phyloP scores from a whole-genome alignment of 768 basidiomycete species.

The Tubosaeta sp. region DNA sequence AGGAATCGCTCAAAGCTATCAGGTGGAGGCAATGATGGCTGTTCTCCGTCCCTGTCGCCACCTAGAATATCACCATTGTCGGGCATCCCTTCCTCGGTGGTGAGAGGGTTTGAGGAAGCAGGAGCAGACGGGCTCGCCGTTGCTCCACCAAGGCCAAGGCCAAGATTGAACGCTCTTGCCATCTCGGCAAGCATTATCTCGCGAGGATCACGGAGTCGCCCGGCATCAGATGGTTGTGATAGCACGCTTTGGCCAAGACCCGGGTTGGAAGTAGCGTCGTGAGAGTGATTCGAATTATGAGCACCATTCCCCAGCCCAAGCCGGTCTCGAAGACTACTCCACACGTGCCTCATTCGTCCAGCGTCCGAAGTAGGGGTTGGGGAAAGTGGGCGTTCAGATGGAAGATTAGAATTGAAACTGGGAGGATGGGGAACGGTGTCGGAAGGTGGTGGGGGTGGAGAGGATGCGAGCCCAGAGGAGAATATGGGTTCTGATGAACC shows the following conservation, averaged over 20 bases:
- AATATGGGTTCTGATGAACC: slow-evolving; percentile 66
- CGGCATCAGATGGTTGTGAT: slow-evolving; percentile 9
- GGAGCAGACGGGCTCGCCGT: slow-evolving; percentile 3
- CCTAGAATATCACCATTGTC: slow-evolving; percentile 2
- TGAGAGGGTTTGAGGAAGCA: slow-evolving; percentile 5
- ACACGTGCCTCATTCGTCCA: slow-evolving; percentile 56
- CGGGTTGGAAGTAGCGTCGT: slow-evolving; percentile 3
- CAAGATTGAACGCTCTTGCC: slow-evolving; percentile 75
- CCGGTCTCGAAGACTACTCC: slow-evolving; percentile 66
- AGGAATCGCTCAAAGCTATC: slow-evolving; percentile 81
- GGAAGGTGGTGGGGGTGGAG: slow-evolving; percentile 18
- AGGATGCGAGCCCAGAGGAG: slow-evolving; percentile 48
- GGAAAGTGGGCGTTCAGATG: slow-evolving; percentile 35
- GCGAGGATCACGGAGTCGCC: slow-evolving; percentile 43
- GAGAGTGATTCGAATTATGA: slow-evolving; percentile 11
- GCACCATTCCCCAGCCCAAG: slow-evolving; percentile 45
- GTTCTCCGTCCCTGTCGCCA: slow-evolving; percentile 13
- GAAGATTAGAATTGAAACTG: slow-evolving; percentile 9
- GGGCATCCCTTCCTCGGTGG: slow-evolving; percentile 6
- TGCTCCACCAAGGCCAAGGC: slow-evolving; percentile 47
- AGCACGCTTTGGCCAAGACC: slow-evolving; percentile 5
- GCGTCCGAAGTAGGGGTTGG: slow-evolving; percentile 38
- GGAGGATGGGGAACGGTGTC: slow-evolving; percentile 11
- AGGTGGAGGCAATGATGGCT: slow-evolving; percentile 40
- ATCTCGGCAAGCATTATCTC: slow-evolving; percentile 77